Evolutionary conservation across 2,329 filamentous ascomycete genomes (phyloP).

Genomic region (Neocatenulostroma microsporum): DNA sequence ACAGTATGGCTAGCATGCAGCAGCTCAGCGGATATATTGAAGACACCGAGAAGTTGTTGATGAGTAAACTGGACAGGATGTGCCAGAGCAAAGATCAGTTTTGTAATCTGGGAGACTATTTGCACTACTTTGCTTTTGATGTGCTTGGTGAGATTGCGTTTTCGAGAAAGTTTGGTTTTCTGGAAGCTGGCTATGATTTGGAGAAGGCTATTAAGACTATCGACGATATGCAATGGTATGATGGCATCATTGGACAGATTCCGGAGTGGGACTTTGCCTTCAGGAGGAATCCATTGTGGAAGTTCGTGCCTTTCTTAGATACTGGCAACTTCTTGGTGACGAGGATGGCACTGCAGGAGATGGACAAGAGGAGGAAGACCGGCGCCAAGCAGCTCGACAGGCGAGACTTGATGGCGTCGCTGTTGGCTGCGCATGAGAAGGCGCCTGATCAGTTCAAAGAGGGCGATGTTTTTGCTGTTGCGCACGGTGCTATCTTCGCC

Average conservation of each 20-base stretch:
- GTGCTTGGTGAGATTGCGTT: conserved; percentile 33
- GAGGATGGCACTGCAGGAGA: conserved; percentile 46
- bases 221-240: conserved; percentile 47
- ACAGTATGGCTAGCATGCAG: conserved; percentile 49
- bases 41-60: conserved; percentile 44
- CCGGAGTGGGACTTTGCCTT: conserved; percentile 44
- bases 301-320: conserved; percentile 37
- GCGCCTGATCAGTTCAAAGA: conserved; percentile 42
- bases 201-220: conserved; percentile 47
- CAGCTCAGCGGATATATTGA: conserved; percentile 46
- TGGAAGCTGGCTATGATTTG: conserved; percentile 44
- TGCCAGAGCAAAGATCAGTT: conserved; percentile 28
- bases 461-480: conserved; percentile 51
- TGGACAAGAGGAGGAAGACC: conserved; percentile 37
- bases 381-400: conserved; percentile 43
- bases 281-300: conserved; percentile 45
- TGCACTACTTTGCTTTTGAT: conserved; percentile 33
- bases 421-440: conserved; percentile 48
- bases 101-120: conserved; percentile 39
- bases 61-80: conserved; percentile 37
- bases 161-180: conserved; percentile 44
- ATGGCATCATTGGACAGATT: conserved; percentile 46
- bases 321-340: conserved; percentile 44
- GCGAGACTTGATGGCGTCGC: conserved; percentile 45
- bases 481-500: conserved; percentile 51